A percentile compares a stretch with the other conserved stretches of the same genome.
Evolutionary conservation across 2,329 filamentous ascomycete genomes (phyloP).

Genomic region (Trematosphaeria pertusa): DNA sequence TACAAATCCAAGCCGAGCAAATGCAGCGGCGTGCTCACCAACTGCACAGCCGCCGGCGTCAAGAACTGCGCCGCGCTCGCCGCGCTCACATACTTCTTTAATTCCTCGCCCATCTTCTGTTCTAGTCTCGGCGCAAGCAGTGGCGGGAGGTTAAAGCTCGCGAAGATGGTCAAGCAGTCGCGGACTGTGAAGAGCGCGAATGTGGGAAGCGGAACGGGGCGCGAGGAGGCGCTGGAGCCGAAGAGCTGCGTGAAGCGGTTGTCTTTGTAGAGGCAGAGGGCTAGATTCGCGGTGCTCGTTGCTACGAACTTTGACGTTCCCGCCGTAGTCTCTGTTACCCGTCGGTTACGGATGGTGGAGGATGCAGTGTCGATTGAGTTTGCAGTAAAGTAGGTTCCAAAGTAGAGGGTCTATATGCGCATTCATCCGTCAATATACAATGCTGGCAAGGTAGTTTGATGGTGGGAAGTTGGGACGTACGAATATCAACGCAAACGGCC

Average conservation of each 20-base stretch:
- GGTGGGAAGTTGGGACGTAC: constrained; percentile 26
- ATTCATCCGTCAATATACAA: not conserved
- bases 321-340: constrained; percentile 70
- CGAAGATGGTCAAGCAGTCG: constrained; percentile 89
- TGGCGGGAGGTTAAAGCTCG: constrained; percentile 87
- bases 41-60: constrained; percentile 79
- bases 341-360: constrained; percentile 64
- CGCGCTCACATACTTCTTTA: constrained; percentile 59
- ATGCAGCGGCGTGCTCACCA: constrained; percentile 83
- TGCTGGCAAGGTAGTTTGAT: not conserved
- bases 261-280: constrained; percentile 89
- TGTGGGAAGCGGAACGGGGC: constrained; percentile 70
- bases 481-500: constrained; percentile 71
- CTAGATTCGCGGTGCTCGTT: constrained; percentile 82
- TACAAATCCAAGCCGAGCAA: constrained; percentile 86
- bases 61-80: constrained; percentile 74
- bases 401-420: constrained; percentile 68
- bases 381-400: constrained; percentile 86
- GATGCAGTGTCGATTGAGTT: constrained; percentile 83
- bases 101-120: constrained; percentile 47
- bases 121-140: constrained; percentile 74
- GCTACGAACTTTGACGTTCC: constrained; percentile 82
- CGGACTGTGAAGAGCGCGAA: constrained; percentile 81
- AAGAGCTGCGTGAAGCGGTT: constrained; percentile 84
- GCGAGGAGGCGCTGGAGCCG: constrained; percentile 59